Conservation (phyloP, 768 basidiomycete species). For the Hirschioporus abietinus region DNA sequence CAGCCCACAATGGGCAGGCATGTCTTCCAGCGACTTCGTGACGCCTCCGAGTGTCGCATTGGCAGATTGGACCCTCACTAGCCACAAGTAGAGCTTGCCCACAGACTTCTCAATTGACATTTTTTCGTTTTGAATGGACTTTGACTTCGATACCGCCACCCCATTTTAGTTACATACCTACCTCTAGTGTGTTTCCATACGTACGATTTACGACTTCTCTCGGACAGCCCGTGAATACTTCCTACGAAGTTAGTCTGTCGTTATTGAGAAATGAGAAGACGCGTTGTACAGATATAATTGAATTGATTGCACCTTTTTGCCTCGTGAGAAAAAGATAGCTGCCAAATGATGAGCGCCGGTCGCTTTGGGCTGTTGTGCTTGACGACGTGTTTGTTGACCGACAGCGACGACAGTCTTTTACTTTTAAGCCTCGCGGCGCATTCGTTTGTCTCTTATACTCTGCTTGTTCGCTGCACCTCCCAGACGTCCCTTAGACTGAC, state of each 20-base stretch:
- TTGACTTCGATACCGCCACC: background rate
- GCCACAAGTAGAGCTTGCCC: constrained; percentile 48
- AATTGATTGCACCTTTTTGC: background rate
- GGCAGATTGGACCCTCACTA: constrained; percentile 70
- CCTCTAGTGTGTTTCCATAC: constrained; percentile 3
- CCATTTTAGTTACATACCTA: background rate
- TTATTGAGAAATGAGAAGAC: background rate
- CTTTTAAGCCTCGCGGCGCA: background rate
- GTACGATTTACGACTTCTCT: constrained; percentile 5
- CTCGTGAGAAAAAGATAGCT: background rate
- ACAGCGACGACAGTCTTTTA: background rate
- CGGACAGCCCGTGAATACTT: background rate
- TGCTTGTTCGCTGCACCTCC: background rate
- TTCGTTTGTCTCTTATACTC: background rate
- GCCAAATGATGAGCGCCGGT: background rate
- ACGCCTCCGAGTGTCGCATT: constrained; percentile 70
- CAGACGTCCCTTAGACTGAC: background rate
- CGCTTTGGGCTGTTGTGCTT: background rate
- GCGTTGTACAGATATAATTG: background rate
- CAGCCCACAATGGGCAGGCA: constrained; percentile 86
- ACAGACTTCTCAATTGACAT: constrained; percentile 6
- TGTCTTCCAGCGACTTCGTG: constrained; percentile 54
- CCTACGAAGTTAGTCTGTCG: constrained; percentile 5
- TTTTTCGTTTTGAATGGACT: constrained; percentile 6
- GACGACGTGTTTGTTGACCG: background rate